phyloP scores from a whole-genome alignment of 768 basidiomycete species.

The Sarcomyxa edulis region DNA sequence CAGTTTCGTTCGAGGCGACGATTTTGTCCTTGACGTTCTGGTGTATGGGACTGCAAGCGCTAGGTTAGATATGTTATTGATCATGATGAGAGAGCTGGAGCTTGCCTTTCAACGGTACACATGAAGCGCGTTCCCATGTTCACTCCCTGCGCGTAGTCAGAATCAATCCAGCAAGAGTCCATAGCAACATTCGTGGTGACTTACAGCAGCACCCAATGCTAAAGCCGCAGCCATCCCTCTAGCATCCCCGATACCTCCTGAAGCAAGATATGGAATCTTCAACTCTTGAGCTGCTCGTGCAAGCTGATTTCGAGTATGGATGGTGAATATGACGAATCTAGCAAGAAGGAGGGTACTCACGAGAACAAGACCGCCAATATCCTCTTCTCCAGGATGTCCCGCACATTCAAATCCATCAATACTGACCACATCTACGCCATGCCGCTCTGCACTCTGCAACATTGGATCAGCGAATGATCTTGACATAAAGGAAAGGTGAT shows the following conservation, averaged over 20 bases:
- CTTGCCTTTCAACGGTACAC: conserved; percentile 80
- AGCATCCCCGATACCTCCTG: conserved; percentile 86
- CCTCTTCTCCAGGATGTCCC: conserved; percentile 93
- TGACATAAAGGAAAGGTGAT: conserved; percentile 1
- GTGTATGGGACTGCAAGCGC: conserved; percentile 63
- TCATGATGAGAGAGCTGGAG: too few relatives aligned
- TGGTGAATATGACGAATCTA: not conserved
- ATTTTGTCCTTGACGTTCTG: conserved; percentile 89
- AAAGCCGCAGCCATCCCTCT: conserved; percentile 80
- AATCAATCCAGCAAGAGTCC: conserved; percentile 3
- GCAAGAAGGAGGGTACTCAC: conserved; percentile 29
- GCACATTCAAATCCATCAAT: conserved; percentile 97
- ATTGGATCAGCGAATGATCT: not conserved
- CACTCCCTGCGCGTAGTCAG: too few relatives aligned
- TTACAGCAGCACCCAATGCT: conserved; percentile 73
- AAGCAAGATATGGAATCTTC: conserved; percentile 82
- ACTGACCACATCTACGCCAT: conserved; percentile 83
- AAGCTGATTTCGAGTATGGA: conserved; percentile 38
- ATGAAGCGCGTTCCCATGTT: conserved; percentile 94
- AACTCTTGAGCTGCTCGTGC: conserved; percentile 84
- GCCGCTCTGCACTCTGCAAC: conserved; percentile 49
- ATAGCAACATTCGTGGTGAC: conserved; percentile 18
- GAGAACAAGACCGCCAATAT: conserved; percentile 83
- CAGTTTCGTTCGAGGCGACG: conserved; percentile 73
- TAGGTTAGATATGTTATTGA: conserved; percentile 1